A percentile compares a stretch with the other conserved stretches of the same genome.
These are phyloP conservation scores for Metarhizium robertsii DNA, from an alignment of 2,329 filamentous ascomycete genomes.

Conservation along the genomic window DNA sequence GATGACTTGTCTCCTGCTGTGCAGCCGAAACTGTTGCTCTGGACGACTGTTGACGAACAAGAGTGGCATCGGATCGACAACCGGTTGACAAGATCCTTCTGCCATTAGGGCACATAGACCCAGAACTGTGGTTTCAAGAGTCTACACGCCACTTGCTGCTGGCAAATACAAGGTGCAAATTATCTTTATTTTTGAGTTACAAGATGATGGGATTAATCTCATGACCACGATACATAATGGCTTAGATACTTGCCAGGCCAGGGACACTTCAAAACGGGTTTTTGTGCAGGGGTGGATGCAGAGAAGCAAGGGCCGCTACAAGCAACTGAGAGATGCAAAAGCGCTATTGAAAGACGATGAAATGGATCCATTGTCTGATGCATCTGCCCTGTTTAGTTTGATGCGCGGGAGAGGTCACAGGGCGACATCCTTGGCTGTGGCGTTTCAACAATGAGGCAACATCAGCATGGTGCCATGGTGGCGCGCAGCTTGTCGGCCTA, in stretches of 20 bases:
- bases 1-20: neutral
- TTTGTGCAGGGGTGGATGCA: neutral
- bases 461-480: constrained; percentile 1
- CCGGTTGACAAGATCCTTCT: neutral
- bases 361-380: constrained; percentile 1
- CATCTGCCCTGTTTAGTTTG: constrained; percentile 1
- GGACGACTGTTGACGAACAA: neutral
- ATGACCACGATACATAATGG: too few relatives aligned
- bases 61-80: neutral
- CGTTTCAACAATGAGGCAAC: constrained; percentile 4
- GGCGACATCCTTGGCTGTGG: constrained; percentile 2
- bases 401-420: neutral
- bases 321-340: neutral
- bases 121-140: neutral
- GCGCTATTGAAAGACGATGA: neutral
- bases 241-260: neutral
- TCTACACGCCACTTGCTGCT: neutral
- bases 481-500: neutral
- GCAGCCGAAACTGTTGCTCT: neutral
- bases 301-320: neutral
- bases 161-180: neutral
- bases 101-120: neutral
- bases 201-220: neutral
- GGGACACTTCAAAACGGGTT: neutral
- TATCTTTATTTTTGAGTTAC: neutral